A percentile compares a stretch with the other conserved stretches of the same genome.
Evolutionary conservation across 257 asterid genomes (phyloP).

Genomic region (Fraxinus excelsior): DNA sequence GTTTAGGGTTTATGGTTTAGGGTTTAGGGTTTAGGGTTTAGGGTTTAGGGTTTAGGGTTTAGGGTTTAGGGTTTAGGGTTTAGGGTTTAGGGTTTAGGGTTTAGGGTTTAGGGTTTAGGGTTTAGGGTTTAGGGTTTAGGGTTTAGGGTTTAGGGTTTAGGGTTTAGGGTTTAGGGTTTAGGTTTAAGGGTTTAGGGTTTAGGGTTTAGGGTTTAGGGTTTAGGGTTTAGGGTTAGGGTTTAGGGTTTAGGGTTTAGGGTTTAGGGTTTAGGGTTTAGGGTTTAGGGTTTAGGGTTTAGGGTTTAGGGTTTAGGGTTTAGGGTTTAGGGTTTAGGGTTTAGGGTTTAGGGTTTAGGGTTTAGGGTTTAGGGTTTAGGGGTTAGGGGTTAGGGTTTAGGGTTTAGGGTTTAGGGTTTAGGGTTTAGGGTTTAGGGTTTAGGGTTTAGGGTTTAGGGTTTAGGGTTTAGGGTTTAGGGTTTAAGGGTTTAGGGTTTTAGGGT

Average conservation of each 20-base stretch:
- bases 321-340: conserved; percentile 1
- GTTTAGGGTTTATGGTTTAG: neutral
- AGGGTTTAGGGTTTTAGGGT: conserved; percentile 26
- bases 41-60: neutral
- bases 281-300: neutral
- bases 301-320: neutral
- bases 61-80: neutral
- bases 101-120: conserved; percentile 9
- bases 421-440: conserved; percentile 4
- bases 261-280: neutral
- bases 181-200: conserved; percentile 6
- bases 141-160: conserved; percentile 25
- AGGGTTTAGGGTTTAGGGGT: conserved; percentile 25
- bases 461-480: conserved; percentile 27
- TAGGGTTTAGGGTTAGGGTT: neutral
- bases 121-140: conserved; percentile 16
- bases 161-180: conserved; percentile 14
- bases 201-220: conserved; percentile 6
- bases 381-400: conserved; percentile 10
- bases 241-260: neutral
- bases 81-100: conserved; percentile 13
- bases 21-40: neutral
- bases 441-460: neutral
- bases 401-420: neutral
- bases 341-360: conserved; percentile 5